These are phyloP conservation scores for Forsythia viridissima DNA, from an alignment of 257 asterid species.

Conservation along the genomic window DNA sequence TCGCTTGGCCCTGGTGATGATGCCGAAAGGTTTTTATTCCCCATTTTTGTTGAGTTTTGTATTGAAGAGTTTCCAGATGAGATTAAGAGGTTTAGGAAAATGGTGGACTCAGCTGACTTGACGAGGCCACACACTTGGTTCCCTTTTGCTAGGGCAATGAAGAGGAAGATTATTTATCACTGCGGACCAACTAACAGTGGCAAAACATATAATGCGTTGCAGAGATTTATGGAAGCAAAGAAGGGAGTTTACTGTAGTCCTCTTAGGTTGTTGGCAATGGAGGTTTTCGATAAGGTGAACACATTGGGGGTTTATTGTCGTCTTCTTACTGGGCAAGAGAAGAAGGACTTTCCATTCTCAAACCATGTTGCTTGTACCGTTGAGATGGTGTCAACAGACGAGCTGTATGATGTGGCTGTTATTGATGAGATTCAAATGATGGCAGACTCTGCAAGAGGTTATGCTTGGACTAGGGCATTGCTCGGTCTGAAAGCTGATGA, in stretches of 20 bases:
- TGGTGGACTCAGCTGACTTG: conserved; percentile 90
- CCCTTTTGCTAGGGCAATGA: conserved; percentile 98
- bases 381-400: conserved; percentile 86
- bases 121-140: conserved; percentile 95
- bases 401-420: conserved; percentile 87
- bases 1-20: conserved; percentile 68
- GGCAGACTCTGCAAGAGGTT: conserved; percentile 82
- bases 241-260: conserved; percentile 96
- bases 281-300: conserved; percentile 92
- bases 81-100: conserved; percentile 68
- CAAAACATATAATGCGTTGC: conserved; percentile 90
- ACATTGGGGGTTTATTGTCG: conserved; percentile 88
- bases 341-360: conserved; percentile 77
- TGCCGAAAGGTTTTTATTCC: conserved; percentile 77
- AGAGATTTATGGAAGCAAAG: conserved; percentile 91
- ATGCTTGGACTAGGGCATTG: conserved; percentile 95
- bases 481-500: conserved; percentile 94
- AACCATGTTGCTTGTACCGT: conserved; percentile 96
- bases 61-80: conserved; percentile 70
- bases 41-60: conserved; percentile 82
- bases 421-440: conserved; percentile 95
- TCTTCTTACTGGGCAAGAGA: conserved; percentile 87
- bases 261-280: conserved; percentile 94
- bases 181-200: conserved; percentile 99
- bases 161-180: conserved; percentile 79